phyloP scores from a whole-genome alignment of 176 grass and related monocot species.

The Ensete glaucum region DNA sequence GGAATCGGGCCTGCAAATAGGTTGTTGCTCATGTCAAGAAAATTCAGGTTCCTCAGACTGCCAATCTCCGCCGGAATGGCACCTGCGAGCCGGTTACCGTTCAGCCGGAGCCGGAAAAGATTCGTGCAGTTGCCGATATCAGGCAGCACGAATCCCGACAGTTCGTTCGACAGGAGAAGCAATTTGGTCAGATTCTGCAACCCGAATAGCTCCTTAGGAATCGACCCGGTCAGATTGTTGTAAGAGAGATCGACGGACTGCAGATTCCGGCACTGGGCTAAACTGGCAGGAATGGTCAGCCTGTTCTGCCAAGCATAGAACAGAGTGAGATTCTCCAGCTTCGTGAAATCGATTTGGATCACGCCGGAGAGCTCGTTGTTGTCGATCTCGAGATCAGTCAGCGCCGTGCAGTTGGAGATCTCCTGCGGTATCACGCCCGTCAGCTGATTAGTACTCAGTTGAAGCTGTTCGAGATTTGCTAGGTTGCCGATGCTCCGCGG shows the following conservation, averaged over 20 bases:
- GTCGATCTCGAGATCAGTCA: constrained; percentile 77
- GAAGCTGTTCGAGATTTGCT: constrained; percentile 66
- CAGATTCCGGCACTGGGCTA: constrained; percentile 52
- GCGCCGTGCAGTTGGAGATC: constrained; percentile 66
- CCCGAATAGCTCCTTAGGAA: constrained; percentile 58
- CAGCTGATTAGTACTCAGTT: constrained; percentile 80
- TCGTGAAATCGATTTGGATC: constrained; percentile 59
- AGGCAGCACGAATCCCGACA: constrained; percentile 56
- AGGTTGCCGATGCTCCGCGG: constrained; percentile 55
- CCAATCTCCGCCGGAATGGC: constrained; percentile 57
- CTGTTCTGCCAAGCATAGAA: constrained; percentile 96
- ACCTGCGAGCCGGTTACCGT: constrained; percentile 54
- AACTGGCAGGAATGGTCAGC: constrained; percentile 60
- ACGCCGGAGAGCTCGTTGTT: constrained; percentile 73
- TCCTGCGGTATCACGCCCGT: constrained; percentile 53
- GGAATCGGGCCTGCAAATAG: constrained; percentile 51
- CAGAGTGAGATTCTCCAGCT: constrained; percentile 63
- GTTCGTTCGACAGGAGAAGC: constrained; percentile 71
- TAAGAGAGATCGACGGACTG: constrained; percentile 90
- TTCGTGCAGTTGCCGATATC: constrained; percentile 87
- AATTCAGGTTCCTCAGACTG: constrained; percentile 76
- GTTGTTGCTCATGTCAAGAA: constrained; percentile 74
- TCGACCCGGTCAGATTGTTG: constrained; percentile 72
- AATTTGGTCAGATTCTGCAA: constrained; percentile 91
- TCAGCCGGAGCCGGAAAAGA: constrained; percentile 74